A percentile compares a stretch with the other conserved stretches of the same genome.
phyloP scores from a whole-genome alignment of 2,329 filamentous ascomycete genomes.

The Aspergillus brasiliensis region DNA sequence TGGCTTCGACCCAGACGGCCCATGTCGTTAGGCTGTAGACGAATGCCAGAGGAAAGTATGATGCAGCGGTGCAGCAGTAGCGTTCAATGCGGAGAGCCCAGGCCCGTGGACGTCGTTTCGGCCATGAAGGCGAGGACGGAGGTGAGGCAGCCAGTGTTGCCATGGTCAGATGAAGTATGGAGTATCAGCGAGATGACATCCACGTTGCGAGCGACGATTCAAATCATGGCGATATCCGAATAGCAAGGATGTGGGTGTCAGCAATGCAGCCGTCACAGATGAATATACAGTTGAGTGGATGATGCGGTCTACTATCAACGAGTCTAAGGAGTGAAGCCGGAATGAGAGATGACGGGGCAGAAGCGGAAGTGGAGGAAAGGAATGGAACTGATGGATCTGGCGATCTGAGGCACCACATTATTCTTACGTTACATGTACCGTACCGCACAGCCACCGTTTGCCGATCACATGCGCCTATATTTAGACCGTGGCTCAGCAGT shows the following conservation, averaged over 20 bases:
- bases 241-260: neutral
- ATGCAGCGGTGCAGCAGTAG: constrained; percentile 75
- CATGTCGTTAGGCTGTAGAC: constrained; percentile 90
- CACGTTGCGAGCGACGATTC: constrained; percentile 3
- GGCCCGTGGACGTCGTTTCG: constrained; percentile 44
- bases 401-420: neutral
- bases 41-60: constrained; percentile 84
- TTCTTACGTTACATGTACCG: neutral
- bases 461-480: neutral
- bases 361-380: neutral
- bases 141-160: constrained; percentile 42
- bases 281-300: neutral
- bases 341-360: neutral
- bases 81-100: constrained; percentile 66
- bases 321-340: neutral
- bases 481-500: neutral
- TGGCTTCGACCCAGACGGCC: constrained; percentile 85
- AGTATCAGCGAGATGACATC: neutral
- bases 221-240: neutral
- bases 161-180: constrained; percentile 26
- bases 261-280: neutral
- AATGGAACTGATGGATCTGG: neutral
- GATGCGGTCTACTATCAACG: neutral
- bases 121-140: constrained; percentile 43
- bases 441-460: neutral